Base-by-base conservation (phyloP, 192 early-diverging fungal species). In the Entrophospora sp. region DNA sequence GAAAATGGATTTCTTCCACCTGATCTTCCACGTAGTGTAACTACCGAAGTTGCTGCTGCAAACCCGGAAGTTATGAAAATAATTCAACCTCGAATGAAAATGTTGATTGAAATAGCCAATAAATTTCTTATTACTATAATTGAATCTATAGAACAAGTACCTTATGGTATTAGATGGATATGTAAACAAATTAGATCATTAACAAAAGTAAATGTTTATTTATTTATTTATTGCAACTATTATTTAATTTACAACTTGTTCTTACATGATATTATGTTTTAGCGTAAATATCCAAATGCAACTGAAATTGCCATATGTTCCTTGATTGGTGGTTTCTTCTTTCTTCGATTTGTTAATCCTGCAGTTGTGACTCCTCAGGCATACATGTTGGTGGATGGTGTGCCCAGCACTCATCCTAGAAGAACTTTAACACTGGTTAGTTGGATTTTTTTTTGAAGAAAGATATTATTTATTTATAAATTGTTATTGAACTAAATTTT, bases 141-240 rank as follows among this genome's bases (percentile, higher is more conserved):
- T 22, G 77, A 78, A 18, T 87, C 89, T 20, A 77, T 88, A 8
- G 87, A 94, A 57, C 81, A 88, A 62, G 90, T 92, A 14, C 96
- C 96, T 2, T 96, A 93, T 67, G 96, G 94, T 30, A 96, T 98
- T 73, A 83, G 94, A 16, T 98, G 94, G 94, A 94, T 98, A 51
- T 98, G 96, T 73, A 98, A 98, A 67, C 94, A 98, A 75, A 96
- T 98, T 78, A 79, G 89, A 22, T 90, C 86, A 6, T 75, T 98
- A 67, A 93, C 93, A 5, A 93, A 92, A 69, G 75, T 77, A 58
- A 37, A 25, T 74, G n/a, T n/a, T n/a, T n/a, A n/a, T n/a, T n/a
- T n/a, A n/a, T n/a, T n/a, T n/a, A n/a, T n/a, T n/a, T n/a, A n/a
- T n/a, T n/a, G n/a, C n/a, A n/a, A n/a, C n/a, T n/a, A n/a, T n/a